A percentile compares a stretch with the other conserved stretches of the same genome.
These are phyloP conservation scores for Tylopilus orsonianus DNA, from an alignment of 1,284 basidiomycete species.

Conservation along the genomic window DNA sequence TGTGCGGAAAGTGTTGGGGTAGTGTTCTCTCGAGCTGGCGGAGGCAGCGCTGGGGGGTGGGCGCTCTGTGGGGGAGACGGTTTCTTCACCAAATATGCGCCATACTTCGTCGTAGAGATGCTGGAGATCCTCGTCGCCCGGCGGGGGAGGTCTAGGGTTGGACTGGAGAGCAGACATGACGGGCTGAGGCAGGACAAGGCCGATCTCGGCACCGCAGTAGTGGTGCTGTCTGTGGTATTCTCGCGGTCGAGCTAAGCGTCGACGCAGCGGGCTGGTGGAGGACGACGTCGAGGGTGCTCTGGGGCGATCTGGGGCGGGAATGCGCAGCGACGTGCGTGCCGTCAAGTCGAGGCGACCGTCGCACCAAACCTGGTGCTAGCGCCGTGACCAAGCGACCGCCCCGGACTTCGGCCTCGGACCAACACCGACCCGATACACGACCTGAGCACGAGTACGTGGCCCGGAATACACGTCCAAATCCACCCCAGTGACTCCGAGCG, in stretches of 20 bases:
- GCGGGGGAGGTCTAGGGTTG: conserved; percentile 39
- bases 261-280: too few relatives aligned
- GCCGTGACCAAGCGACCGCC: conserved; percentile 3
- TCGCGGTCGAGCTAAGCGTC: conserved; percentile 2
- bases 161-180: conserved; percentile 32
- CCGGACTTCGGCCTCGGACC: conserved; percentile 5
- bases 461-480: too few relatives aligned
- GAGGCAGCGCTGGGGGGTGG: conserved; percentile 18
- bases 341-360: conserved; percentile 2
- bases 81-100: conserved; percentile 57
- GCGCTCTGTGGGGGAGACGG: conserved; percentile 25
- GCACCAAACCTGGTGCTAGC: conserved; percentile 4
- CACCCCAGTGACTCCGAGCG: too few relatives aligned
- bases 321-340: conserved; percentile 5
- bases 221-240: conserved; percentile 1
- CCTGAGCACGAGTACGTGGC: too few relatives aligned
- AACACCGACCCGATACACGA: not conserved
- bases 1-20: conserved; percentile 20
- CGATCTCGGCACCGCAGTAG: conserved; percentile 10
- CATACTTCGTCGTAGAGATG: conserved; percentile 72
- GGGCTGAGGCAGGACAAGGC: conserved; percentile 7
- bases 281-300: conserved; percentile 1
- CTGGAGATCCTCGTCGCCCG: conserved; percentile 67
- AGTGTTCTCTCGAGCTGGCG: conserved; percentile 19
- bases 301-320: not conserved